A percentile compares a stretch with the other conserved stretches of the same genome.
Evolutionary conservation across 441 rosid species (phyloP).

Genomic region (Raphanus hybrid): DNA sequence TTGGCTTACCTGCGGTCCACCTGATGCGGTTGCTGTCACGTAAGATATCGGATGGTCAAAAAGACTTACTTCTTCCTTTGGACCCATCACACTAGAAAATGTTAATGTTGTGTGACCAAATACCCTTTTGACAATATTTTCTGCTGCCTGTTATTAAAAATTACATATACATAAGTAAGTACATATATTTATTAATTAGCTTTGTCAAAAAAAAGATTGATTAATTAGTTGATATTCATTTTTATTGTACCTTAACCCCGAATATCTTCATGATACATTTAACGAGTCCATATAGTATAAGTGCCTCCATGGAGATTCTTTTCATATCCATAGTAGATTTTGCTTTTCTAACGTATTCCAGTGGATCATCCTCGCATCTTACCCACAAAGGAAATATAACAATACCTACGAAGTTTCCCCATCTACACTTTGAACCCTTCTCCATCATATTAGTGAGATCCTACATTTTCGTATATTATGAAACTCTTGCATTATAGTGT

Average conservation of each 20-base stretch:
- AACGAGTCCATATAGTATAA: neutral
- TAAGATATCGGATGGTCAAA: conserved; percentile 27
- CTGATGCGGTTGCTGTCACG: conserved; percentile 21
- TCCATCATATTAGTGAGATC: neutral
- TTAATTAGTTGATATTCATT: neutral
- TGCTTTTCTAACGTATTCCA: neutral
- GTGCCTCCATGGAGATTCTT: neutral
- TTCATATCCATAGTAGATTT: neutral
- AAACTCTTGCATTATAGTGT: neutral
- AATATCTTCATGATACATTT: neutral
- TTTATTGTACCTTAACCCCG: neutral
- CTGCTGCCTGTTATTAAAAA: neutral
- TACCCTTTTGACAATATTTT: conserved; percentile 9
- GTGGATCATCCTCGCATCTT: neutral
- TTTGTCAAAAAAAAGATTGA: neutral
- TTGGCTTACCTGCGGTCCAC: conserved; percentile 26
- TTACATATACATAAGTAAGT: neutral
- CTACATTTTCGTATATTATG: neutral
- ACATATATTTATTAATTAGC: neutral
- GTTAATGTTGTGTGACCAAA: conserved; percentile 33
- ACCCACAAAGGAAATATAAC: conserved; percentile 5
- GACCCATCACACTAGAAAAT: conserved; percentile 33
- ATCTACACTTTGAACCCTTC: conserved; percentile 4
- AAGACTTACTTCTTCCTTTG: conserved; percentile 30
- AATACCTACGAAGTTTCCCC: conserved; percentile 5